A percentile compares a stretch with the other conserved stretches of the same genome.
Conservation (phyloP, 2,329 filamentous ascomycete species). For the Aspergillus latus region DNA sequence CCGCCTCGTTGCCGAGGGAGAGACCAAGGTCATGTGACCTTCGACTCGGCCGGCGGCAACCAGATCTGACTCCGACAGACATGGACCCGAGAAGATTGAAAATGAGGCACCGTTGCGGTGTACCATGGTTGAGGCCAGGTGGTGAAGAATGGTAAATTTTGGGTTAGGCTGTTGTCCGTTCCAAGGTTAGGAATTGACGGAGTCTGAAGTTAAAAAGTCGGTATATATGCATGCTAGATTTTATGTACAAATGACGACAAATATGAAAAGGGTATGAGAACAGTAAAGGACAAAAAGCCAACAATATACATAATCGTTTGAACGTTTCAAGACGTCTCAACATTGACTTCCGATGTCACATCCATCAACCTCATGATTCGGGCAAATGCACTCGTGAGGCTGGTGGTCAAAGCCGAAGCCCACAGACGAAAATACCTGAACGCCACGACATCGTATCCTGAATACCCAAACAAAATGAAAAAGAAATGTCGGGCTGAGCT, state of each 20-base stretch:
- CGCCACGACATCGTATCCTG: conserved; percentile 18
- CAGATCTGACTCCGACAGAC: conserved; percentile 5
- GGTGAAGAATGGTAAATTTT: neutral
- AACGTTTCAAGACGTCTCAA: conserved; percentile 33
- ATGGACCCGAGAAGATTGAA: neutral
- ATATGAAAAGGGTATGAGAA: conserved; percentile 24
- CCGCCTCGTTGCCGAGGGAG: conserved; percentile 15
- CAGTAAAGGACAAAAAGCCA: conserved; percentile 20
- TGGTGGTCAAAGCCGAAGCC: conserved; percentile 15
- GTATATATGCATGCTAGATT: conserved; percentile 33
- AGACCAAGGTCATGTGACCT: conserved; percentile 25
- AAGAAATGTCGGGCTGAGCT: conserved; percentile 8
- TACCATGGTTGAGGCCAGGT: conserved; percentile 4
- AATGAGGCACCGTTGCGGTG: neutral
- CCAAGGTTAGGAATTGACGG: no score
- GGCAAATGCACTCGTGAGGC: conserved; percentile 27
- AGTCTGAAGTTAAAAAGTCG: neutral
- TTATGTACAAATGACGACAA: conserved; percentile 34
- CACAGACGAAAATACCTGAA: conserved; percentile 17
- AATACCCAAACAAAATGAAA: conserved; percentile 13
- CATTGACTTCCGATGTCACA: conserved; percentile 26
- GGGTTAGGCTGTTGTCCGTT: no score
- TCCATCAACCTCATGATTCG: conserved; percentile 25
- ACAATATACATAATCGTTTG: conserved; percentile 32
- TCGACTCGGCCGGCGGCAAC: conserved; percentile 12